Evolutionary conservation across 164 flowering plant species (phyloP), one percentile per base, ranked within the genome.

Genomic region (Vitis labrusca): DNA sequence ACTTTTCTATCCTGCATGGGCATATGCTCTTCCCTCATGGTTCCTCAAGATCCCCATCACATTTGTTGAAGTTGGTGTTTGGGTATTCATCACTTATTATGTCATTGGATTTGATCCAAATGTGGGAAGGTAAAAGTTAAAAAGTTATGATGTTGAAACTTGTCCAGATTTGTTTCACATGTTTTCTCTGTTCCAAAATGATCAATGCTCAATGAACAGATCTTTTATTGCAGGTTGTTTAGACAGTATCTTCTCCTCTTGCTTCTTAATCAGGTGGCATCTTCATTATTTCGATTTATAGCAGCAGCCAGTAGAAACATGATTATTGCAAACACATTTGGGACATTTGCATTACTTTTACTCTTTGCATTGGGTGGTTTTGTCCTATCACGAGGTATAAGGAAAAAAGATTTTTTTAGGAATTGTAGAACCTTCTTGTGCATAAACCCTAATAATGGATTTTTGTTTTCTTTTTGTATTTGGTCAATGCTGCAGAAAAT

Each of bases 61-160:
- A 9, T 53, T 85, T 37, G 1, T 89, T 4, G 97, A 91, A 67
- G 80, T 83, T 29, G 74, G 69, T 8, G 53, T 91, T 37, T 85
- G 86, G 86, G 82, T 85, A 7, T 13, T 76, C 68, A 59, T 82
- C 9, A 81, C 91, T 2, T 89, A 91, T 50, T 91, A 89, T 77
- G 81, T 80, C 15, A 74, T 85, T 61, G 93, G 91, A 17, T 77
- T 82, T 56, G 92, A 86, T 50, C 91, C 95, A 10, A 65, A 82
- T 70, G 76, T 72, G 10, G 79, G 67, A 70, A 91, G 96, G 96
- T 86, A 37, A 37, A 37, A 37, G 44, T 23, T 23, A 23, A 37
- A 37, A 37, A 37, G 44, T 37, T 37, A 37, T 3, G 44, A 37
- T 1, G 44, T 23, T 23, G 44, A 37, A 37, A 3, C 44, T 37